Conservation (phyloP, 1,139 yeast species). For the Maudiozyma humilis region DNA sequence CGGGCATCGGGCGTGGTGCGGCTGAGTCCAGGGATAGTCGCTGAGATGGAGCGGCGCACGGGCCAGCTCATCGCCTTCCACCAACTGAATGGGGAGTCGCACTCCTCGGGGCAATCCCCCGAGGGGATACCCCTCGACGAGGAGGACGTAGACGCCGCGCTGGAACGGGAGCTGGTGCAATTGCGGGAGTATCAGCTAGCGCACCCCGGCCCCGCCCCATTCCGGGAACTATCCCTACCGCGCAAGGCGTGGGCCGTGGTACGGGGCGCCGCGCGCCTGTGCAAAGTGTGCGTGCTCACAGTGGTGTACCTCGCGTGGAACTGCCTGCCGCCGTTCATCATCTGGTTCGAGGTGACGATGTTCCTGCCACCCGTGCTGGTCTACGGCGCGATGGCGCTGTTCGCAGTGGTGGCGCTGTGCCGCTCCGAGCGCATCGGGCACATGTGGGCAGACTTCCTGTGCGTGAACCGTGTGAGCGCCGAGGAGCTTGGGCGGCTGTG, state of each 20-base stretch:
- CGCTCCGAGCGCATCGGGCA: constrained; percentile 21
- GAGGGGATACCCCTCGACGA: not conserved
- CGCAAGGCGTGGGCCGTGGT: not conserved
- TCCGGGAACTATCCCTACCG: not conserved
- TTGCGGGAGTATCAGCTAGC: not conserved
- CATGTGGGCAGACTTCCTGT: constrained; percentile 22
- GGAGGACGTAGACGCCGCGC: not conserved
- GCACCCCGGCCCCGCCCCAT: not conserved
- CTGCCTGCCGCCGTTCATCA: not conserved
- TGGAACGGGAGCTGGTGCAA: not conserved
- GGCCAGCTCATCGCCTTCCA: not conserved
- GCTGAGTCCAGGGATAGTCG: not conserved
- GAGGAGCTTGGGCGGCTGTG: constrained; percentile 11
- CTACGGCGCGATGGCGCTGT: constrained; percentile 12
- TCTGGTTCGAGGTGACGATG: constrained; percentile 10
- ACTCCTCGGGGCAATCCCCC: not conserved
- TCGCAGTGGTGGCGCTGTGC: constrained; percentile 18
- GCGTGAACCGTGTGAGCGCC: constrained; percentile 14
- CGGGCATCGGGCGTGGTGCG: not conserved
- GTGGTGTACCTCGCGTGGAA: constrained; percentile 5
- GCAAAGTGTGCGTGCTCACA: not conserved
- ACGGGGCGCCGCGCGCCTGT: not conserved
- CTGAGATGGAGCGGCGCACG: not conserved
- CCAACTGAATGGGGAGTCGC: not conserved
- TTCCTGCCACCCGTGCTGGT: constrained; percentile 17